phyloP scores from a whole-genome alignment of 2,329 filamentous ascomycete genomes.

The Colletotrichum sp. region DNA sequence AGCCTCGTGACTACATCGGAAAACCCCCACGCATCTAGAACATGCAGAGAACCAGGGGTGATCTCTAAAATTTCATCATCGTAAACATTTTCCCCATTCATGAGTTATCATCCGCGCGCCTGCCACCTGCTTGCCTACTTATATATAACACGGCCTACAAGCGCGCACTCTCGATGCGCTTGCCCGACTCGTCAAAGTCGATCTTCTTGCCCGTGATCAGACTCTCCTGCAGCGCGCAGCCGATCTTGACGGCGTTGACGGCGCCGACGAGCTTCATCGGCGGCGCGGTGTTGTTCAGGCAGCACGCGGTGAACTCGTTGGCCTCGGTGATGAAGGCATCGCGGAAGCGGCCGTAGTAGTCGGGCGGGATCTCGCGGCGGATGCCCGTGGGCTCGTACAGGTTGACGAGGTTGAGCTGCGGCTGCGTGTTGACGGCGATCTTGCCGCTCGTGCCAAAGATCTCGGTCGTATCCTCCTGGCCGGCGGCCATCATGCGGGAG shows the following conservation, averaged over 20 bases:
- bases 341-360: slow-evolving; percentile 69
- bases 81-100: not conserved
- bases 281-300: slow-evolving; percentile 59
- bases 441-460: slow-evolving; percentile 72
- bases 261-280: slow-evolving; percentile 63
- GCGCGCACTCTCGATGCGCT: slow-evolving; percentile 42
- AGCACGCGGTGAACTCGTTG: slow-evolving; percentile 66
- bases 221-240: slow-evolving; percentile 62
- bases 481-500: slow-evolving; percentile 70
- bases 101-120: not conserved
- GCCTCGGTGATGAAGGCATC: slow-evolving; percentile 67
- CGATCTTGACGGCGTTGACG: slow-evolving; percentile 66
- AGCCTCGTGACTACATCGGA: not conserved
- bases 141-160: slow-evolving; percentile 28
- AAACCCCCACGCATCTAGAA: not conserved
- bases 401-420: slow-evolving; percentile 59
- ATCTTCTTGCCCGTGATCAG: slow-evolving; percentile 62
- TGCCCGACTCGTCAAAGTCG: slow-evolving; percentile 60
- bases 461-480: slow-evolving; percentile 71
- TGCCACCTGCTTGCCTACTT: not conserved
- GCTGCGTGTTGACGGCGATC: slow-evolving; percentile 64
- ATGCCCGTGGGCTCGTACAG: slow-evolving; percentile 59
- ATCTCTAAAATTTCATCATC: not conserved
- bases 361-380: slow-evolving; percentile 61
- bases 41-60: not conserved